Evolutionary conservation across 2,329 filamentous ascomycete genomes (phyloP), one percentile per base, ranked within the genome.

Genomic region (Fusarium marasasianum): DNA sequence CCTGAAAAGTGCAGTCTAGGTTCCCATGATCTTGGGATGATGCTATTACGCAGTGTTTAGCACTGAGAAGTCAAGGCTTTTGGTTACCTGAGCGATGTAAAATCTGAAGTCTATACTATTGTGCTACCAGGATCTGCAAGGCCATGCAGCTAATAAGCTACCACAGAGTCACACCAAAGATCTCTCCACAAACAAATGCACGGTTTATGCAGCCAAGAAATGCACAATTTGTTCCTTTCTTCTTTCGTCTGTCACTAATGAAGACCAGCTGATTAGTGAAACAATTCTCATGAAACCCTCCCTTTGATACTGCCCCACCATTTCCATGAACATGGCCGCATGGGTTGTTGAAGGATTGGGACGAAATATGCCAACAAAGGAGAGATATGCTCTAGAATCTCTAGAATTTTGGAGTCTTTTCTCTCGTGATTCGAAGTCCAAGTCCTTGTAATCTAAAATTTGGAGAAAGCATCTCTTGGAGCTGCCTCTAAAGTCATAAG

Each of bases 151-250:
- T 62, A 22, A 59, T 62, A 22, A 59, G 43, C 56, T 38, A 17
- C 26, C 41, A 29, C 17, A 40, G 41, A 60, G 51, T 64, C 31
- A 15, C 37, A 24, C 37, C 44, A 61, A 38, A 43, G 57, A 65
- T 65, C 57, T 63, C 57, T 29, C 55, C 44, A 38, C 38, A 43
- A n/a, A 38, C 29, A 41, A 41, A 50, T 41, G 26, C 56, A 69
- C 35, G 12, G 33, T 18, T 43, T 66, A 70, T 70, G 66, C 59
- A 71, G 60, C 66, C 63, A 66, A 63, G 58, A 63, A 20, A 29
- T 63, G 26, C 44, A 35, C n/a, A 33, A 31, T 35, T 24, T 29
- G 35, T 31, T 24, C 33, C 48, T 44, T 50, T 45, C 45, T 35
- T 35, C 20, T 50, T 55, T 40, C 29, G 20, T 24, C 18, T 5